These are phyloP conservation scores for Paracamarosporium sp. DNA, from an alignment of 2,329 filamentous ascomycete species.

Conservation along the genomic window DNA sequence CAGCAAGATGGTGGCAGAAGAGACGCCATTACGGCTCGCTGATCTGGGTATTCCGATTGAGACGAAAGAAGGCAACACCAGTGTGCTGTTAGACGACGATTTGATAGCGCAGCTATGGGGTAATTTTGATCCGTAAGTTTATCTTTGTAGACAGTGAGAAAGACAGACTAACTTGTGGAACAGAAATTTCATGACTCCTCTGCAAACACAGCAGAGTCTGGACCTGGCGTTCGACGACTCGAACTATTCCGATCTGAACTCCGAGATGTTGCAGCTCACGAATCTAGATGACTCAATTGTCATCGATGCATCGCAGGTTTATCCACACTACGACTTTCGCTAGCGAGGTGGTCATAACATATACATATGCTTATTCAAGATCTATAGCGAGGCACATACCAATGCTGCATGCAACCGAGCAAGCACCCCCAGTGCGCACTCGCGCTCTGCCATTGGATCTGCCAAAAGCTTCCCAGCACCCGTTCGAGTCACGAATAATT, in stretches of 20 bases:
- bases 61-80: constrained; percentile 7
- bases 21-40: constrained; percentile 38
- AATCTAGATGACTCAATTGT: constrained; percentile 37
- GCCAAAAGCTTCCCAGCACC: too few relatives aligned
- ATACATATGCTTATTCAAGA: not conserved
- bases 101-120: constrained; percentile 40
- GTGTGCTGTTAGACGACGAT: constrained; percentile 34
- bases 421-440: too few relatives aligned
- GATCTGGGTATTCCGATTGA: constrained; percentile 37
- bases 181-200: constrained; percentile 40
- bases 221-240: constrained; percentile 41
- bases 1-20: constrained; percentile 41
- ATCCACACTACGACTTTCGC: constrained; percentile 21
- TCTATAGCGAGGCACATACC: too few relatives aligned
- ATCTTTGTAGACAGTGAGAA: not conserved
- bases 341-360: not conserved
- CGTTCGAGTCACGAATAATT: too few relatives aligned
- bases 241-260: constrained; percentile 38
- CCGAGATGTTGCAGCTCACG: constrained; percentile 38
- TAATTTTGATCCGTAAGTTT: constrained; percentile 39
- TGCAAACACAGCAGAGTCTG: constrained; percentile 42
- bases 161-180: not conserved
- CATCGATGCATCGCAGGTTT: constrained; percentile 34
- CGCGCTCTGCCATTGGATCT: too few relatives aligned
- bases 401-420: too few relatives aligned